Conservation (phyloP, 2,329 filamentous ascomycete genomes). For the Colletotrichum sp. region DNA sequence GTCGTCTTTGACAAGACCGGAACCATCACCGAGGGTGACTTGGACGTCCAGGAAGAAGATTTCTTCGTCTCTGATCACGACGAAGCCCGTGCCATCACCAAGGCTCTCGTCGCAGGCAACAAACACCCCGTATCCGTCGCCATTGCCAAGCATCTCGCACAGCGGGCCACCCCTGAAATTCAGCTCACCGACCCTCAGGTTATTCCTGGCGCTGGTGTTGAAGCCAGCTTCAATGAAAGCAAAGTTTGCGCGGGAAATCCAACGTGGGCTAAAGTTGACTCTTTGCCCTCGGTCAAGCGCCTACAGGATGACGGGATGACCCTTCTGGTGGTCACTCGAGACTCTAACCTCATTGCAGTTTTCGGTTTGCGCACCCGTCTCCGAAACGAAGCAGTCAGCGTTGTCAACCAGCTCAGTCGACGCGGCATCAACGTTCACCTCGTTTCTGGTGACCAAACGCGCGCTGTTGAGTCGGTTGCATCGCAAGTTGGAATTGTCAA, state of each 20-base stretch:
- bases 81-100: slow-evolving; percentile 28
- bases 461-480: slow-evolving; percentile 54
- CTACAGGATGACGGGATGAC: slow-evolving; percentile 28
- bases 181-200: slow-evolving; percentile 32
- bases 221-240: slow-evolving; percentile 34
- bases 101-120: slow-evolving; percentile 38
- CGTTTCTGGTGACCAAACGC: slow-evolving; percentile 60
- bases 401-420: slow-evolving; percentile 49
- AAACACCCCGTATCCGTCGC: slow-evolving; percentile 59
- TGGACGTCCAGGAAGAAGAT: slow-evolving; percentile 29
- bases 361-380: slow-evolving; percentile 51
- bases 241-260: slow-evolving; percentile 49
- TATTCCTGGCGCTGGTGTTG: slow-evolving; percentile 44
- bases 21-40: slow-evolving; percentile 58
- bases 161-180: neutral
- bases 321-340: slow-evolving; percentile 29
- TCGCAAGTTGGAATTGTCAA: slow-evolving; percentile 43
- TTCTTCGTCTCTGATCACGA: slow-evolving; percentile 24
- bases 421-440: slow-evolving; percentile 57
- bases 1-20: slow-evolving; percentile 72
- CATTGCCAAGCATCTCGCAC: slow-evolving; percentile 45
- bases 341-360: slow-evolving; percentile 40
- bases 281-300: slow-evolving; percentile 21
- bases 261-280: slow-evolving; percentile 41
- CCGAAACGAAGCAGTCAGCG: slow-evolving; percentile 41